Percentiles rank a stretch among this genome's conserved stretches.
Conservation (phyloP, 306 rosid genomes). For the Citrullus mucosospermus region DNA sequence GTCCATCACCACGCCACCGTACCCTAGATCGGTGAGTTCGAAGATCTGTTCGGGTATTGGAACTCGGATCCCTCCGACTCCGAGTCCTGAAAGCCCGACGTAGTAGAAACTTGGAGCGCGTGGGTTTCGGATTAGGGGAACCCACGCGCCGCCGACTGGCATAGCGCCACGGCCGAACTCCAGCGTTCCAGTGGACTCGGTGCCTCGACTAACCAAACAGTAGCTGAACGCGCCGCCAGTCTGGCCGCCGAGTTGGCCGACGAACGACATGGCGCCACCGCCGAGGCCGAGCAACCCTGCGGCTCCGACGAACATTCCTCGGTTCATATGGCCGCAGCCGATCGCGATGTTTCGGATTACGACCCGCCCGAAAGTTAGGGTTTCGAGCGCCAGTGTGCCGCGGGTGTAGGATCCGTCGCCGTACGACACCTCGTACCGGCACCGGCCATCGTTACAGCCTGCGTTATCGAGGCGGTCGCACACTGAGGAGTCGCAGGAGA, state of each 20-base stretch:
- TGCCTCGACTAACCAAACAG: conserved; percentile 56
- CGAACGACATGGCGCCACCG: conserved; percentile 73
- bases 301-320: conserved; percentile 83
- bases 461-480: conserved; percentile 55
- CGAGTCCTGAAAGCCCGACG: conserved; percentile 60
- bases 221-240: conserved; percentile 66
- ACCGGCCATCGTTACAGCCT: conserved; percentile 45
- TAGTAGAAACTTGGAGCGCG: conserved; percentile 66
- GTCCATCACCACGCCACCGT: conserved; percentile 85
- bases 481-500: conserved; percentile 51
- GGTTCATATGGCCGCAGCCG: conserved; percentile 82
- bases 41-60: conserved; percentile 43
- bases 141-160: conserved; percentile 81
- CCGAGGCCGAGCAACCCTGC: conserved; percentile 83
- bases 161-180: conserved; percentile 68
- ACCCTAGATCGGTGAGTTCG: conserved; percentile 30
- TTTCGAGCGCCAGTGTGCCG: conserved; percentile 75
- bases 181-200: conserved; percentile 35
- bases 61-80: conserved; percentile 57
- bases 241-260: conserved; percentile 73
- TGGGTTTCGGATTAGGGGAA: conserved; percentile 52
- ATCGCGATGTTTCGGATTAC: conserved; percentile 53
- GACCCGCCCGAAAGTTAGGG: conserved; percentile 52
- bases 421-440: conserved; percentile 60
- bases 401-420: conserved; percentile 82